Base-by-base conservation (phyloP, 2,329 filamentous ascomycete species). In the Scytalidium lignicola region DNA sequence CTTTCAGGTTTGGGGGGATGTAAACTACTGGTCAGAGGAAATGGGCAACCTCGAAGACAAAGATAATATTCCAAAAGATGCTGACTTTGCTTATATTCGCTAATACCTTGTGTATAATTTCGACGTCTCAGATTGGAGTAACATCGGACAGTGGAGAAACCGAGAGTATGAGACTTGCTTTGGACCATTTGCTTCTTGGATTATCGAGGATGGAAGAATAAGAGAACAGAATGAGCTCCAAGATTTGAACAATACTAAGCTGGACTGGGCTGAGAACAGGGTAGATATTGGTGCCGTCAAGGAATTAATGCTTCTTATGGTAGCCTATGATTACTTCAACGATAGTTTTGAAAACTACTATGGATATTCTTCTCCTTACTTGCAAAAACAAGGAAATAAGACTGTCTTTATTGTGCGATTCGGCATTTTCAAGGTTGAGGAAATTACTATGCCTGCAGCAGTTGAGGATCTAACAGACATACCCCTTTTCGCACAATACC, bases 301-400 rank as follows among this genome's bases (percentile, higher is more conserved):
- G 47, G 51, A 55, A 41, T 23, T 55, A 39, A 55, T 53, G 53
- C 49, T 50, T 48, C 53, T 51, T 26, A 20, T 50, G 28, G 53
- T 53, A 29, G 53, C 53, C 10, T 55, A 53, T 44, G 49, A 55
- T 46, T 51, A 55, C 45, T 50, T 51, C 22, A 47, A 48, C 46
- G 26, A 19, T 29, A 47, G 48, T 7, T 51, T 55, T 44, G 17
- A 39, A 43, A 51, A 55, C 28, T 29, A 17, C 17, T n/a, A 28
- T 13, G 17, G 10, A 39, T 18, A 26, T 43, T 21, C 15, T 29
- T 8, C 12, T 51, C 6, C 40, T 19, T 41, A 44, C 18, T 17
- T 43, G 20, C 40, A 45, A 17, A 49, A 51, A 8, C 29, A 17
- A 47, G 45, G 48, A 43, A 52, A 51, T 21, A 55, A 47, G 28